Base-by-base conservation (phyloP, 495 filamentous ascomycete genomes). In the Hypoxylon lienhwacheense region DNA sequence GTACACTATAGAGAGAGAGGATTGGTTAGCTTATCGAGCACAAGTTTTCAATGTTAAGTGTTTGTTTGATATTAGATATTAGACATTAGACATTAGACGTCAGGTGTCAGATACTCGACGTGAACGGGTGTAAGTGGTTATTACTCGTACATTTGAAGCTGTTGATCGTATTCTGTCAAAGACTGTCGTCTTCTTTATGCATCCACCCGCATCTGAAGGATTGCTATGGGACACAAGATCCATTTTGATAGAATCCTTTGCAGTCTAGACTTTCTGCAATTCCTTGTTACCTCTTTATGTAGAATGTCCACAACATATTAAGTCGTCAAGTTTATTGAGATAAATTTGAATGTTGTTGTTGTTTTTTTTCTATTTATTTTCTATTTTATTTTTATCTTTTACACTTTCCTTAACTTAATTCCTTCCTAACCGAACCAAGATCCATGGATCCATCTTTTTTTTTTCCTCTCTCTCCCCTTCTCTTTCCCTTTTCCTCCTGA, bases 391-490 rank as follows among this genome's bases (percentile, higher is more conserved):
- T n/a, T n/a, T n/a, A n/a, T n/a, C n/a, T n/a, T n/a, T n/a, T n/a
- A n/a, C n/a, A n/a, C n/a, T n/a, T n/a, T n/a, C n/a, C n/a, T n/a
- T n/a, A n/a, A n/a, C 19, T 17, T 7, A 12, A 41, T 42, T 53
- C 31, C 42, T 32, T 44, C 51, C 34, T 21, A 58, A 47, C 34
- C 34, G 28, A 55, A 26, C 41, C 57, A 21, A 36, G 46, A 47
- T 29, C 51, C 45, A 40, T 41, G 36, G 46, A 25, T 47, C 56
- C 49, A 49, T 58, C 42, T 43, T 53, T 48, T 53, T 52, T 47
- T 43, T n/a, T n/a, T n/a, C n/a, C n/a, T n/a, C n/a, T n/a, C n/a
- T n/a, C n/a, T n/a, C n/a, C n/a, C n/a, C n/a, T n/a, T n/a, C n/a
- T n/a, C n/a, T n/a, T n/a, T n/a, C n/a, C n/a, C n/a, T n/a, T n/a